Conservation (phyloP, 106 monocot species). For the Apostasia shenzhenica region DNA sequence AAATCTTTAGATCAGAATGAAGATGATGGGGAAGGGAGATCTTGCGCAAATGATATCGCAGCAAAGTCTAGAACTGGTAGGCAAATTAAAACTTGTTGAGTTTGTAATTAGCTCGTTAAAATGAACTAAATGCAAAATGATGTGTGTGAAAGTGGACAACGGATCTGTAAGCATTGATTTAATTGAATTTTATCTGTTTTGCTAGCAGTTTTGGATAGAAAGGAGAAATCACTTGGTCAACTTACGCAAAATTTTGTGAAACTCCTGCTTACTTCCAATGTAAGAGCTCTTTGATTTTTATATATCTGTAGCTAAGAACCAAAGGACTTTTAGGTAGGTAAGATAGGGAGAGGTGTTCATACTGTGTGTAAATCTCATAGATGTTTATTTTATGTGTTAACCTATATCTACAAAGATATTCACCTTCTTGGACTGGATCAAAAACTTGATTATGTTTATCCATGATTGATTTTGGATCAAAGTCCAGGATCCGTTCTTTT, state of each 20-base stretch:
- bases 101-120: not conserved
- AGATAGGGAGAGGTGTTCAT: too few species aligned
- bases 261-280: slow-evolving; percentile 69
- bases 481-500: too few species aligned
- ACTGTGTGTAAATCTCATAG: too few species aligned
- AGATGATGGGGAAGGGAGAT: slow-evolving; percentile 29
- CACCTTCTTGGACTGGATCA: too few species aligned
- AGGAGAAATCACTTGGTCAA: slow-evolving; percentile 81
- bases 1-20: slow-evolving; percentile 20
- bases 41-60: slow-evolving; percentile 3
- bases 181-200: not conserved
- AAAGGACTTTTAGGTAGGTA: too few species aligned
- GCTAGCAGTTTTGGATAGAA: slow-evolving; percentile 27
- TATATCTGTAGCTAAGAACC: too few species aligned
- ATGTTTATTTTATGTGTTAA: too few species aligned
- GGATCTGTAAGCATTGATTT: not conserved
- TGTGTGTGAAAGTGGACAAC: not conserved
- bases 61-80: slow-evolving; percentile 32
- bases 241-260: slow-evolving; percentile 94
- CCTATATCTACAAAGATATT: too few species aligned
- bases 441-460: too few species aligned
- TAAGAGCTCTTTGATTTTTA: slow-evolving; percentile 15
- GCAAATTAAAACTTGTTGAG: too few species aligned
- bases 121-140: too few species aligned
- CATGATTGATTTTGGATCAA: too few species aligned